Conservation (phyloP, 306 rosid genomes). For the Amphicarpaea edgeworthii region DNA sequence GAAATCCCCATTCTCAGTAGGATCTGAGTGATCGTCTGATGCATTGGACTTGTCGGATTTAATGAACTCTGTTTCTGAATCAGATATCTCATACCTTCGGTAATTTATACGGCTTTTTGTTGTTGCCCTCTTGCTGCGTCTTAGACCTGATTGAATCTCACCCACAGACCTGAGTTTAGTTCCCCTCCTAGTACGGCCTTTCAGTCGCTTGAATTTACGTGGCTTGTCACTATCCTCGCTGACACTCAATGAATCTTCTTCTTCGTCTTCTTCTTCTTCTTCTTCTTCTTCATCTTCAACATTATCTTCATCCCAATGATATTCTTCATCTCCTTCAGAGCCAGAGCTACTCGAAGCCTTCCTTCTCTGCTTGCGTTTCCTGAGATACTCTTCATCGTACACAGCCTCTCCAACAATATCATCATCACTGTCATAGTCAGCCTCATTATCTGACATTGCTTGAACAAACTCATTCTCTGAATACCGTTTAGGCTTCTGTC, state of each 20-base stretch:
- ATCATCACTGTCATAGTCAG: slow-evolving; percentile 84
- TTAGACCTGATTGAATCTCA: slow-evolving; percentile 84
- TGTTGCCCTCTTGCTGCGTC: slow-evolving; percentile 96
- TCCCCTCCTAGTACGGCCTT: slow-evolving; percentile 80
- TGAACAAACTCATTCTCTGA: slow-evolving; percentile 86
- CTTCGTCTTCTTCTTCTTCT: slow-evolving; percentile 87
- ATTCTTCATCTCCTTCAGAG: slow-evolving; percentile 97
- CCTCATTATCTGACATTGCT: slow-evolving; percentile 82
- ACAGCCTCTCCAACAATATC: slow-evolving; percentile 97
- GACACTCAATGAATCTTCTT: slow-evolving; percentile 66
- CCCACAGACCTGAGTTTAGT: slow-evolving; percentile 75
- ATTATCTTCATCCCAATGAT: slow-evolving; percentile 82
- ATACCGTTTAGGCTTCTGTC: slow-evolving; percentile 87
- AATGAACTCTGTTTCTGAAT: slow-evolving; percentile 77
- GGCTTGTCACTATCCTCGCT: slow-evolving; percentile 90
- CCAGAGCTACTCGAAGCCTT: slow-evolving; percentile 86
- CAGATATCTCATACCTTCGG: slow-evolving; percentile 74
- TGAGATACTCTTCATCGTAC: slow-evolving; percentile 88
- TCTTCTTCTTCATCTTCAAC: slow-evolving; percentile 77
- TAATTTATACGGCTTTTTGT: slow-evolving; percentile 78
- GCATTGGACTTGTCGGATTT: slow-evolving; percentile 68
- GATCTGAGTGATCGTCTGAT: slow-evolving; percentile 61
- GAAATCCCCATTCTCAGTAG: slow-evolving; percentile 74
- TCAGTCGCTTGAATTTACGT: slow-evolving; percentile 65
- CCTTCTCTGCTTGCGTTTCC: slow-evolving; percentile 82